Conservation (phyloP, 768 basidiomycete genomes). For the Amanita exitialis region DNA sequence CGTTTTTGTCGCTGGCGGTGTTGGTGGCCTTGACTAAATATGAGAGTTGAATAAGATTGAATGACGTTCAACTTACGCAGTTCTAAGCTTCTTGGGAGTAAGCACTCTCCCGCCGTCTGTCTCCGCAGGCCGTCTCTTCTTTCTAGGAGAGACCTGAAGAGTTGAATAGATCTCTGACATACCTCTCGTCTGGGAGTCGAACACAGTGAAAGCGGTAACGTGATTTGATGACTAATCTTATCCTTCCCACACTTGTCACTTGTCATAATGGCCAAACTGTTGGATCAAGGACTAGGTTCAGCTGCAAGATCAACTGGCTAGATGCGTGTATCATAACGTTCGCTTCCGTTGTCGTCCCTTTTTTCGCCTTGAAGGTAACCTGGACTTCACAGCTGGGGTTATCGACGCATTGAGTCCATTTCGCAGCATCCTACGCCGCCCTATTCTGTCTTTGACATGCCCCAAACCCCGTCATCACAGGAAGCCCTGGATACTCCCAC, state of each 20-base stretch:
- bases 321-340: not conserved
- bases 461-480: not conserved
- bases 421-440: not conserved
- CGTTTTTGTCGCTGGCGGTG: slow-evolving; percentile 42
- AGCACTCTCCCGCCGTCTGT: slow-evolving; percentile 44
- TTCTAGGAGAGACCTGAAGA: slow-evolving; percentile 57
- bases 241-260: not conserved
- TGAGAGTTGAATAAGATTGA: not conserved
- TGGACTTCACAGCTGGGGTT: not conserved
- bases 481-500: not conserved
- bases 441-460: not conserved
- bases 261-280: not conserved
- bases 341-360: not conserved
- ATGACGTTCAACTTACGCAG: slow-evolving; percentile 29
- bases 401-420: not conserved
- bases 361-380: not conserved
- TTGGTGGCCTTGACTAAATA: slow-evolving; percentile 34
- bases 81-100: slow-evolving; percentile 64
- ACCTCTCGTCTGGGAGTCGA: not conserved
- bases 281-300: not conserved
- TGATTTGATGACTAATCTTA: slow-evolving; percentile 1
- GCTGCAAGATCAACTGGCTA: not conserved
- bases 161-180: slow-evolving; percentile 57
- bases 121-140: slow-evolving; percentile 49
- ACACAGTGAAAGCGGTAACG: slow-evolving; percentile 1